A percentile compares a stretch with the other conserved stretches of the same genome.
These are phyloP conservation scores for Lentinula aciculospora DNA, from an alignment of 768 basidiomycete species.

Conservation along the genomic window DNA sequence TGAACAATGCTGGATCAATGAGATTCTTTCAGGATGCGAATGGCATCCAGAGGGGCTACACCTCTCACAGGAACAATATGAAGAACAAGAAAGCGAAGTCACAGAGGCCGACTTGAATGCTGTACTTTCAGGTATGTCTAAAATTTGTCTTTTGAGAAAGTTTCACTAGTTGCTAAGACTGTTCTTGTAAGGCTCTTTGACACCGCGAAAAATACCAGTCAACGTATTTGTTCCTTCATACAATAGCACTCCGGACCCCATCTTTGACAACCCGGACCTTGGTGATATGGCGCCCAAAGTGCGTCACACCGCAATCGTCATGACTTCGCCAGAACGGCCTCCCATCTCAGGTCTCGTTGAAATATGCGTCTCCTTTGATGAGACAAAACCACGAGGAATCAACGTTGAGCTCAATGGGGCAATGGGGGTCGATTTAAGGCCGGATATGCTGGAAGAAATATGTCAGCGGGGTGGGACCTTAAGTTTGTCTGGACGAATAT, in stretches of 20 bases:
- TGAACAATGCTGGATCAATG: slow-evolving; percentile 85
- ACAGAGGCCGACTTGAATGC: slow-evolving; percentile 58
- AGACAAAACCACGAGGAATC: slow-evolving; percentile 47
- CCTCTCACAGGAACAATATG: slow-evolving; percentile 18
- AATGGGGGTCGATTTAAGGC: slow-evolving; percentile 49
- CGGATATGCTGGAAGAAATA: slow-evolving; percentile 59
- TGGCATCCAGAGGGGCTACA: slow-evolving; percentile 56
- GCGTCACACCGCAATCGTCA: slow-evolving; percentile 49
- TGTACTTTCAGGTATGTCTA: slow-evolving; percentile 49
- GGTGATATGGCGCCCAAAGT: slow-evolving; percentile 29
- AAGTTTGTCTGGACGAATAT: slow-evolving; percentile 65
- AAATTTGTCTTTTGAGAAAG: background rate
- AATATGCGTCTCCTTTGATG: slow-evolving; percentile 58
- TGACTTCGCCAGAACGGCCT: slow-evolving; percentile 62
- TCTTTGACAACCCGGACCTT: slow-evolving; percentile 37
- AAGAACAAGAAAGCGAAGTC: slow-evolving; percentile 27
- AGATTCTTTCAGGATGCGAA: slow-evolving; percentile 49
- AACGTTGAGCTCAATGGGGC: slow-evolving; percentile 53
- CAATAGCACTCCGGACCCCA: slow-evolving; percentile 25
- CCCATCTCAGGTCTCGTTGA: slow-evolving; percentile 63
- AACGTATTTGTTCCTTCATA: slow-evolving; percentile 57
- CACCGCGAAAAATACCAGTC: slow-evolving; percentile 64
- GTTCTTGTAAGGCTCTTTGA: slow-evolving; percentile 36
- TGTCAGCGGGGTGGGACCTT: slow-evolving; percentile 68
- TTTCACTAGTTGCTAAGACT: background rate